Evolutionary conservation across 2,329 filamentous ascomycete species (phyloP), one percentile per base, ranked within the genome.

Genomic region (Ophiostoma perfectum): DNA sequence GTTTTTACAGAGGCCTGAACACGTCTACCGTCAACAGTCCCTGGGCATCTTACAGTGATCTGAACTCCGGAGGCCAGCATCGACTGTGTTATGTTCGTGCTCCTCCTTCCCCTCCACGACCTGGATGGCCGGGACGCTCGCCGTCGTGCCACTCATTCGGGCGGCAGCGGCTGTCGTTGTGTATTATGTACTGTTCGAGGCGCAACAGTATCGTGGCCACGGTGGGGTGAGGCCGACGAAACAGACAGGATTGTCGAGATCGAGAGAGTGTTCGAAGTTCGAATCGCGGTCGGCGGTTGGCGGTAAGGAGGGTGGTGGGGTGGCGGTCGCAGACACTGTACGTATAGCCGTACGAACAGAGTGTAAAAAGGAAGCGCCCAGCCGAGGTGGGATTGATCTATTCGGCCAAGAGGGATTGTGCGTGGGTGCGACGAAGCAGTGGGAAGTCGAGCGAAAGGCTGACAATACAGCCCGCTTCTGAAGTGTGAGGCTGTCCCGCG

Each of bases 21-120:
- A 14, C 7, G 14, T 2, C 41, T 38, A 27, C 5, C 6, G 27
- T 63, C 5, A 8, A 8, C 38, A 18, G 49, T 27, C 18, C 18
- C 2, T 55, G 49, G 27, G n/a, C 8, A 18, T 14, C 83, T 71
- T 82, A 89, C 90, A 93, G 77, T 93, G 90, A 80, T 96, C 87
- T 69, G 93, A 81, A 77, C 90, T 92, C 77, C 86, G 87, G 76
- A 96, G 81, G 65, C 93, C 93, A 67, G 93, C 93, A 77, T 93
- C 90, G 62, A 82, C 79, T 27, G 79, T 78, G 55, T 27, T 18
- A 18, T 27, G 18, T 55, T 71, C 70, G 74, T 41, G 70, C n/a
- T 70, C 71, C 7, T 70, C 70, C 55, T 72, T 67, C 12, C 70
- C 60, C 74, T 68, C 79, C 80, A 67, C 84, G 60, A 65, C 62